Base-by-base conservation (phyloP, 2,329 filamentous ascomycete genomes). In the Coccinonectria pachysandricola region DNA sequence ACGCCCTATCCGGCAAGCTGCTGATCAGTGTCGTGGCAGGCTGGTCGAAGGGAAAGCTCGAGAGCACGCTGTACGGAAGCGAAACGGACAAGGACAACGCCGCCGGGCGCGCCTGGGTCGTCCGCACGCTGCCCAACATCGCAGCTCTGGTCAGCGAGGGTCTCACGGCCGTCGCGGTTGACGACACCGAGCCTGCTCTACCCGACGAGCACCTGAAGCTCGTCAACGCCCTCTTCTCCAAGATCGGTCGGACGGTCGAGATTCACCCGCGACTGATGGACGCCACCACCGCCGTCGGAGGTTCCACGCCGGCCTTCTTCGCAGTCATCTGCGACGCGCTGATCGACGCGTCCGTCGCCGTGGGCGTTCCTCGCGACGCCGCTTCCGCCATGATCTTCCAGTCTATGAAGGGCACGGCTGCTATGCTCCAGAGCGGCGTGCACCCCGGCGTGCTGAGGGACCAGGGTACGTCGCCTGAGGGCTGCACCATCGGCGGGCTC, bases 341-440 rank as follows among this genome's bases (percentile, higher is more conserved):
- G 28, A 66, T 70, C 3, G 71, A 75, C 32, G 71, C 69, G 0
- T 67, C 64, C 0, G 69, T 76, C 1, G 70, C 71, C 0, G 71
- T 74, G 51, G 72, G 72, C 0, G 43, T 77, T 10, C 69, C 70
- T 0, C 48, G 70, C 8, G 62, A 62, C 3, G 59, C 67, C 37
- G 71, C 71, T 0, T 64, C 69, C 33, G 49, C 62, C 4, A 75
- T 75, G 65, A 68, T 70, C 31, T 65, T 67, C 8, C 71, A 76
- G 48, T 66, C 65, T 2, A 71, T 74, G 64, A 54, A 59, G 24
- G 71, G 72, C 1, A 68, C 70, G 0, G 66, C 70, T 0, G 62
- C 59, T 28, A 59, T 76, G 20, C 50, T 74, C 19, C 59, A 54
- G 15, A 49, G 43, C 23, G 68, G 68, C 1, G 59, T 72, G 36